These are phyloP conservation scores for Termitomyces sp. DNA, from an alignment of 768 basidiomycete genomes.

Conservation along the genomic window DNA sequence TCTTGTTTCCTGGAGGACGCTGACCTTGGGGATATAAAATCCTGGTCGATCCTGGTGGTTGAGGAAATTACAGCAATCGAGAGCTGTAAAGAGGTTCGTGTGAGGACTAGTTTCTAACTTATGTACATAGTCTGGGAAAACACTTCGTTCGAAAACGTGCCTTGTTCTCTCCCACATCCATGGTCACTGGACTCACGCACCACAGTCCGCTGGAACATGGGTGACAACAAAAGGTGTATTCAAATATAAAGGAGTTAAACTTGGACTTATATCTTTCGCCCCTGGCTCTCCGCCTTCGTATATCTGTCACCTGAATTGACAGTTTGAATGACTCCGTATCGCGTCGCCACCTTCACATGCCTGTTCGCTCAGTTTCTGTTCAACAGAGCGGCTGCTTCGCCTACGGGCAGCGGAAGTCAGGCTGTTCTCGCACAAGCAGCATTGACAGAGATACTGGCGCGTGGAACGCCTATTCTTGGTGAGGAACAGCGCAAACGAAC, in stretches of 20 bases:
- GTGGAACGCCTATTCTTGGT: constrained; percentile 32
- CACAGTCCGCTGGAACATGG: background rate
- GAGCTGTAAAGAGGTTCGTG: too few relatives aligned
- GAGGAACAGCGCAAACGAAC: background rate
- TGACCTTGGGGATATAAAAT: too few relatives aligned
- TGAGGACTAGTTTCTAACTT: too few relatives aligned
- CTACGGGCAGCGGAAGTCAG: constrained; percentile 3
- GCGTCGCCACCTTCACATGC: background rate
- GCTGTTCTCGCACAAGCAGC: constrained; percentile 20
- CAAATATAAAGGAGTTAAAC: background rate
- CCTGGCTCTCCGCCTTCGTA: background rate
- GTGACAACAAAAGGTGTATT: background rate
- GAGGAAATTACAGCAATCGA: background rate
- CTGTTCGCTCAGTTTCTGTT: background rate
- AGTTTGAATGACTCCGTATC: background rate
- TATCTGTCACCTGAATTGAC: background rate
- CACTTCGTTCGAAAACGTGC: background rate
- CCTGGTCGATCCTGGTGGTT: background rate
- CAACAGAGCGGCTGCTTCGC: background rate
- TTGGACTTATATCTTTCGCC: background rate
- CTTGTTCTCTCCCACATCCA: background rate
- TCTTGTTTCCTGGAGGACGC: background rate
- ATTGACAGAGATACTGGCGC: constrained; percentile 23
- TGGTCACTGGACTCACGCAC: background rate
- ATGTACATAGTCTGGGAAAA: too few relatives aligned